Conservation (phyloP, 2,329 filamentous ascomycete genomes). For the Hirsutella thompsonii region DNA sequence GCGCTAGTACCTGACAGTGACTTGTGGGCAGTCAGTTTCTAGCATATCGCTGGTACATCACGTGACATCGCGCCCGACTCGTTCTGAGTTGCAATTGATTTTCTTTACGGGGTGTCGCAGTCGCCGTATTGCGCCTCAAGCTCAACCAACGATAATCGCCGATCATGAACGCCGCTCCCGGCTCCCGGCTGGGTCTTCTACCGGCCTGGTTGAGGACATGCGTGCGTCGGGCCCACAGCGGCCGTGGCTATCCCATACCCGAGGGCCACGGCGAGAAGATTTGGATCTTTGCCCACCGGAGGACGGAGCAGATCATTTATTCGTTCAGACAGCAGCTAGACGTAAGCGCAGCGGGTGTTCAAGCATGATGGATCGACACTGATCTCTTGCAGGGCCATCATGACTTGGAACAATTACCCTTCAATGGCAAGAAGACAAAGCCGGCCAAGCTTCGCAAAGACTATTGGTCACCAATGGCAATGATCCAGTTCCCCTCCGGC, state of each 20-base stretch:
- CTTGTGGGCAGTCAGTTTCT: too few relatives aligned
- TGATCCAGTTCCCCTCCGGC: slow-evolving; percentile 42
- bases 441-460: slow-evolving; percentile 52
- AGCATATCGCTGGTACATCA: slow-evolving; percentile 6
- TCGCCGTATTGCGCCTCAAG: slow-evolving; percentile 4
- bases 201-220: slow-evolving; percentile 27
- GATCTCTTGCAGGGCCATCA: slow-evolving; percentile 20
- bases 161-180: slow-evolving; percentile 24
- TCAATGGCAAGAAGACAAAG: slow-evolving; percentile 55
- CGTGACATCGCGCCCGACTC: slow-evolving; percentile 7
- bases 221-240: slow-evolving; percentile 24
- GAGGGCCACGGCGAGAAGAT: slow-evolving; percentile 42
- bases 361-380: neutral
- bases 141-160: slow-evolving; percentile 7
- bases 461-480: slow-evolving; percentile 50
- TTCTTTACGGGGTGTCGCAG: neutral
- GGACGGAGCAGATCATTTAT: slow-evolving; percentile 38
- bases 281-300: slow-evolving; percentile 40
- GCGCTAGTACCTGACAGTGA: slow-evolving; percentile 11
- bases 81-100: neutral
- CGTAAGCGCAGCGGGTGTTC: slow-evolving; percentile 19
- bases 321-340: slow-evolving; percentile 31
- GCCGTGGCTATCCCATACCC: slow-evolving; percentile 11
- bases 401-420: slow-evolving; percentile 45
- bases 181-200: slow-evolving; percentile 26